Conservation (phyloP, 2,329 filamentous ascomycete genomes). For the Aciculosporium take region DNA sequence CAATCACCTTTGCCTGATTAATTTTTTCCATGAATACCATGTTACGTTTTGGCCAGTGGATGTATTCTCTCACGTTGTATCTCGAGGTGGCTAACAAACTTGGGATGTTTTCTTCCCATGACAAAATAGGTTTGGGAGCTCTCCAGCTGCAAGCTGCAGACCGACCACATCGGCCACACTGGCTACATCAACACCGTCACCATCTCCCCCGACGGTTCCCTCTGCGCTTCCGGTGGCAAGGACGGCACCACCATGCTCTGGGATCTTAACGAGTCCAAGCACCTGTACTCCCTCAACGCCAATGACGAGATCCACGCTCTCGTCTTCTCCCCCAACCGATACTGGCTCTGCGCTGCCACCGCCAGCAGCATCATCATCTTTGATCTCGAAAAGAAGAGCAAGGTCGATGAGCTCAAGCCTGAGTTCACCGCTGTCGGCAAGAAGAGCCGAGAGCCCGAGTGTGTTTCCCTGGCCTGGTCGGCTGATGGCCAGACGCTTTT, state of each 20-base stretch:
- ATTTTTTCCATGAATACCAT: background rate
- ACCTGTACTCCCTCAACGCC: constrained; percentile 98
- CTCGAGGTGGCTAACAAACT: constrained; percentile 4
- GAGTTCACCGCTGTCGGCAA: constrained; percentile 95
- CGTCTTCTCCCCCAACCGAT: constrained; percentile 99
- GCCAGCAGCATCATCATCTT: constrained; percentile 99
- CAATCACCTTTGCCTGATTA: constrained; percentile 78
- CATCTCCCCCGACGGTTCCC: constrained; percentile 97
- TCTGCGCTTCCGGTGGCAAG: constrained; percentile 98
- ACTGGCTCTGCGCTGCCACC: constrained; percentile 99
- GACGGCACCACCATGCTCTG: constrained; percentile 99
- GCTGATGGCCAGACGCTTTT: constrained; percentile 98
- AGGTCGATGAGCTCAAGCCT: constrained; percentile 99
- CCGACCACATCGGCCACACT: constrained; percentile 98
- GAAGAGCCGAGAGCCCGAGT: constrained; percentile 99
- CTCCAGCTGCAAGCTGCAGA: constrained; percentile 97
- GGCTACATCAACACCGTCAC: constrained; percentile 99
- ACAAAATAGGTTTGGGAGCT: constrained; percentile 96
- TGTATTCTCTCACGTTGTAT: background rate
- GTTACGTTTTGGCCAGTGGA: background rate
- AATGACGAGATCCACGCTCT: constrained; percentile 99
- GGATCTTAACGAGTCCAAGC: constrained; percentile 99
- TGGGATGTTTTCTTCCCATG: background rate
- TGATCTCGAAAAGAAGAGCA: constrained; percentile 99
- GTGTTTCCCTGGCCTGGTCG: constrained; percentile 91